phyloP scores from a whole-genome alignment of 306 rosid species.

The Mimosa pudica region DNA sequence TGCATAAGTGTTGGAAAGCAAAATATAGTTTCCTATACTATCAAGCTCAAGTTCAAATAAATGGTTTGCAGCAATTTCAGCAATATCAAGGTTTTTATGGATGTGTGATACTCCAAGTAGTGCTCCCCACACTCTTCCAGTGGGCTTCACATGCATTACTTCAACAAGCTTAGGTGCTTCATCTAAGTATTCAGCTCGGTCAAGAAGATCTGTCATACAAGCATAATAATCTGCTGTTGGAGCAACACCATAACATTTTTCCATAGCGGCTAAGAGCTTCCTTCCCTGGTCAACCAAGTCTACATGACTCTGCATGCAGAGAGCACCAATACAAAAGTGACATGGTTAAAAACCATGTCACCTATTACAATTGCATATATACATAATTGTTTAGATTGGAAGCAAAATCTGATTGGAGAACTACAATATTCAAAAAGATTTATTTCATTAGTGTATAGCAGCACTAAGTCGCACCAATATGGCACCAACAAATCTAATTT shows the following conservation, averaged over 20 bases:
- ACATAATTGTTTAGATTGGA: no score
- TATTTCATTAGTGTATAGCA: no score
- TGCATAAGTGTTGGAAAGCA: constrained; percentile 72
- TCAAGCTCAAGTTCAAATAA: constrained; percentile 76
- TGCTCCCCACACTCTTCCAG: constrained; percentile 87
- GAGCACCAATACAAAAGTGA: no score
- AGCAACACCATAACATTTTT: constrained; percentile 53
- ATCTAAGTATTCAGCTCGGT: constrained; percentile 75
- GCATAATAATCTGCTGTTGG: constrained; percentile 68
- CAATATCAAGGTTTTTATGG: constrained; percentile 65
- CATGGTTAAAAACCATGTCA: no score
- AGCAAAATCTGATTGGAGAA: no score
- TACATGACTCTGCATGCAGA: constrained; percentile 75
- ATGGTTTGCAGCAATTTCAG: constrained; percentile 64
- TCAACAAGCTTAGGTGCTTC: constrained; percentile 66
- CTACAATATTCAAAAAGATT: no score
- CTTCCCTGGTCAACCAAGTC: constrained; percentile 82
- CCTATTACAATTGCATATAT: no score
- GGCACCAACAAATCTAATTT: no score
- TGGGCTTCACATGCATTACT: constrained; percentile 67
- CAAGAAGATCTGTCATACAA: constrained; percentile 83
- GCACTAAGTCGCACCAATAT: no score
- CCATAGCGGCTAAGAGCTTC: constrained; percentile 67
- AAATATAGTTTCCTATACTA: constrained; percentile 67
- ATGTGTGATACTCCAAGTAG: constrained; percentile 81